These are phyloP conservation scores for Neonectria neomacrospora DNA, from an alignment of 2,329 filamentous ascomycete genomes.

Conservation along the genomic window DNA sequence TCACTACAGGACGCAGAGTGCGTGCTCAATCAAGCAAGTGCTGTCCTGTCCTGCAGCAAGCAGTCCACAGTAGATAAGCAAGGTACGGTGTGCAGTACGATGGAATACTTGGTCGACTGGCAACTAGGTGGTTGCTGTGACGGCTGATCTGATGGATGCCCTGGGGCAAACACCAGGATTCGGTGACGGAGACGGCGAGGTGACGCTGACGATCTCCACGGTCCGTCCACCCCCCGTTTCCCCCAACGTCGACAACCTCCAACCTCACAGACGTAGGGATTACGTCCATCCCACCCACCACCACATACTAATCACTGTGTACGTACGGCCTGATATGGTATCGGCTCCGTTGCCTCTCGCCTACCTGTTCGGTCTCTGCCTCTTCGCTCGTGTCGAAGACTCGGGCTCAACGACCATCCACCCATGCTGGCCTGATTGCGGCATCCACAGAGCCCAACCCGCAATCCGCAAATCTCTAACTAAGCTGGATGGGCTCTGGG, in stretches of 20 bases:
- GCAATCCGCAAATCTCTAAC: constrained; percentile 2
- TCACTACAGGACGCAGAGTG: not conserved
- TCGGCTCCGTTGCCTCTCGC: constrained; percentile 10
- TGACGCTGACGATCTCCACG: not conserved
- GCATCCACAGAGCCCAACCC: constrained; percentile 11
- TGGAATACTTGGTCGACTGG: not conserved
- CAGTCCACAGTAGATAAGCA: not conserved
- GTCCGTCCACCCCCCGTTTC: not conserved
- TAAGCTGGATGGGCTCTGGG: not conserved
- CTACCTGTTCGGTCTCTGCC: constrained; percentile 20
- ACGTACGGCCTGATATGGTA: not conserved
- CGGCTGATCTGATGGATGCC: not conserved
- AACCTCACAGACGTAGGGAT: not conserved
- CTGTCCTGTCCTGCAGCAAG: not conserved
- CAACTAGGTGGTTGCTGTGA: not conserved
- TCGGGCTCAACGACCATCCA: not conserved
- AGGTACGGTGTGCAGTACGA: not conserved
- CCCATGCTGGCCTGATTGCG: constrained; percentile 16
- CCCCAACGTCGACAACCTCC: constrained; percentile 1
- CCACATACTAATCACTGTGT: no score
- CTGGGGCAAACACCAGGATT: not conserved
- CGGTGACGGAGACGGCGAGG: not conserved
- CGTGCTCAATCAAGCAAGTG: not conserved
- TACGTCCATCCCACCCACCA: not conserved
- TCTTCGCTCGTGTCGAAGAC: not conserved